Evolutionary conservation across 2,329 filamentous ascomycete species (phyloP), one percentile per base, ranked within the genome.

Genomic region (Hansfordia pulvinata): DNA sequence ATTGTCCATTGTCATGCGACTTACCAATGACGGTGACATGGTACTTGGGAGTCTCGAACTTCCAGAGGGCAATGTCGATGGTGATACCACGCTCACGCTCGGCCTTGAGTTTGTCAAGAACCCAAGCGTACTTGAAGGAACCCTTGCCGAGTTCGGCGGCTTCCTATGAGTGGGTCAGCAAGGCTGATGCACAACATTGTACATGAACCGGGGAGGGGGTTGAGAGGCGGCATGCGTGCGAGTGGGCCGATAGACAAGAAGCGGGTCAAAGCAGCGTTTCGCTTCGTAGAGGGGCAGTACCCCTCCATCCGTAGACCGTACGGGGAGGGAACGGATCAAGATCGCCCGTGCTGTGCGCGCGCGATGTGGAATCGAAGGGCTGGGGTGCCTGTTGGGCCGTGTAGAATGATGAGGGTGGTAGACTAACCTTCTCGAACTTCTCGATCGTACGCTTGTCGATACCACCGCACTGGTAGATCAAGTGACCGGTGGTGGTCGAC

Each of bases 51-150:
- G 90, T 96, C 74, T 96, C 85, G 76, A 96, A 96, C 82, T 96
- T 96, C 90, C 90, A 96, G 65, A 96, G 86, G 51, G 90, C 90
- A 60, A 96, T 96, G 67, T 96, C 90, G 58, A 98, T 77, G 69
- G 90, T 98, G 84, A 98, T 98, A 93, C 90, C 90, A 85, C 90
- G 90, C 77, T 96, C 90, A 85, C 90, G 90, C 83, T 98, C 90
- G 60, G 90, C 85, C 84, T 98, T 96, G 57, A 98, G 81, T 73
- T 98, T 98, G 85, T 98, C 90, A 62, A 98, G 77, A 63, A 98
- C 90, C 90, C 90, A 96, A 52, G 88, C 90, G 69, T 98, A 98
- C 78, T 98, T 98, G 88, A 98, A 98, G 61, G 88, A 96, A 72
- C 90, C 90, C 81, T 98, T 98, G 61, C 90, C 90, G 60, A 96